Evolutionary conservation across 2,329 filamentous ascomycete genomes (phyloP), one percentile per base, ranked within the genome.

Genomic region (Coniochaeta hoffmannii): DNA sequence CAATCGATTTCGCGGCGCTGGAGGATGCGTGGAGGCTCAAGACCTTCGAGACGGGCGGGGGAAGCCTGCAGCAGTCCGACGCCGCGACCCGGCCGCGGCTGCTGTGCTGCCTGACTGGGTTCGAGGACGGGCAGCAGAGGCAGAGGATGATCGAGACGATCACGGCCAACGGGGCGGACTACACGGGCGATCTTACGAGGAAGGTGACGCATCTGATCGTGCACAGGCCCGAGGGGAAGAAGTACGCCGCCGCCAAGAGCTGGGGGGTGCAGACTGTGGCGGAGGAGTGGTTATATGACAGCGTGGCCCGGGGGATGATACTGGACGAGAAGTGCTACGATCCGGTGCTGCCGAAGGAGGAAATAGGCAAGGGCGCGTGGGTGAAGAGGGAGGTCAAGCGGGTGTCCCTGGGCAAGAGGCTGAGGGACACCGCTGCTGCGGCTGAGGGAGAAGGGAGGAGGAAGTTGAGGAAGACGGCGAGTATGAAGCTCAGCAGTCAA

Each of bases 151-250:
- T 90, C 58, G 77, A 85, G 19, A 81, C 79, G 22, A 83, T 92
- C 60, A 74, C 75, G 41, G 70, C 77, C 15, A 84, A 95, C 65
- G 93, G 93, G 31, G 94, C 86, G n/a, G 76, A 81, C 54, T 97
- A 97, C 68, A 86, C 88, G 28, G 90, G 89, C 55, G 93, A 99
- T 67, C 78, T 99, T 54, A 96, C 91, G 10, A 90, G 86, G 65
- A 79, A 77, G 54, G 89, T 95, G 60, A 96, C 91, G 1, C 94
- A 99, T 70, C 80, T 99, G 15, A 87, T 99, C 60, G 90, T 90
- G 31, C 81, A 82, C 59, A 82, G 81, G 53, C 85, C 93, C 9
- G 82, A 89, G 60, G 93, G 94, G 22, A 89, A 90, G 58, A 99
- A 99, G 70, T 99, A 96, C 68, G 82, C 83, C 55, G 90, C 90